phyloP scores from a whole-genome alignment of 2,329 filamentous ascomycete species.

The Aspergillus ochraceus region DNA sequence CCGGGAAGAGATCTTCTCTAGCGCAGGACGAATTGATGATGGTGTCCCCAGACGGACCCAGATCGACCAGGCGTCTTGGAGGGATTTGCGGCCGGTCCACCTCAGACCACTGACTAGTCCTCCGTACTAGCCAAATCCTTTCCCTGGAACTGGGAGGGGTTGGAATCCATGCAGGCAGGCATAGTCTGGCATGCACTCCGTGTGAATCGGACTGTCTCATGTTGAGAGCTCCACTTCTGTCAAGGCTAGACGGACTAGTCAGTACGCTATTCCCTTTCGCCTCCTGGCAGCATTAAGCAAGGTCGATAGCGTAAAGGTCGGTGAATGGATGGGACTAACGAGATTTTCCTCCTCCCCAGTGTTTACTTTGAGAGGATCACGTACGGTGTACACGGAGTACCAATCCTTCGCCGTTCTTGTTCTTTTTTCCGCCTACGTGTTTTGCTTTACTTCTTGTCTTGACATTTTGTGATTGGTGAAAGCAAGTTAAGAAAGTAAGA shows the following conservation, averaged over 20 bases:
- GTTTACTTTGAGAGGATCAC: background rate
- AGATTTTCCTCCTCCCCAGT: background rate
- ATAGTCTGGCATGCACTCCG: background rate
- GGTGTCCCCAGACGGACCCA: background rate
- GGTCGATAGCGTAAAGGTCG: conserved; percentile 2
- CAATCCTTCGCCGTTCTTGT: background rate
- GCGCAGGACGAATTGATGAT: background rate
- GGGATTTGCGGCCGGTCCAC: conserved; percentile 3
- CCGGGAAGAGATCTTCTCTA: conserved; percentile 5
- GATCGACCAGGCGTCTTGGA: conserved; percentile 4
- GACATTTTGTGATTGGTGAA: background rate
- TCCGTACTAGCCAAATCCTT: background rate
- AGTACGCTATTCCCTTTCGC: conserved; percentile 4
- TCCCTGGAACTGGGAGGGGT: conserved; percentile 1
- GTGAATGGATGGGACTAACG: background rate
- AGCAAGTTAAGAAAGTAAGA: background rate
- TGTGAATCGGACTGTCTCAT: background rate
- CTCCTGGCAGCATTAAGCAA: background rate
- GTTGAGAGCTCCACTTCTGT: conserved; percentile 6
- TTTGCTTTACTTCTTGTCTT: background rate
- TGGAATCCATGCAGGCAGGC: background rate
- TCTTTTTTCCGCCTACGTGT: background rate
- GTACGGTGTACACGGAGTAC: background rate
- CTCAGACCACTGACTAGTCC: background rate
- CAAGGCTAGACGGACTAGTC: conserved; percentile 5